These are phyloP conservation scores for Lasiodiplodia sp. DNA, from an alignment of 2,329 filamentous ascomycete genomes.

Conservation along the genomic window DNA sequence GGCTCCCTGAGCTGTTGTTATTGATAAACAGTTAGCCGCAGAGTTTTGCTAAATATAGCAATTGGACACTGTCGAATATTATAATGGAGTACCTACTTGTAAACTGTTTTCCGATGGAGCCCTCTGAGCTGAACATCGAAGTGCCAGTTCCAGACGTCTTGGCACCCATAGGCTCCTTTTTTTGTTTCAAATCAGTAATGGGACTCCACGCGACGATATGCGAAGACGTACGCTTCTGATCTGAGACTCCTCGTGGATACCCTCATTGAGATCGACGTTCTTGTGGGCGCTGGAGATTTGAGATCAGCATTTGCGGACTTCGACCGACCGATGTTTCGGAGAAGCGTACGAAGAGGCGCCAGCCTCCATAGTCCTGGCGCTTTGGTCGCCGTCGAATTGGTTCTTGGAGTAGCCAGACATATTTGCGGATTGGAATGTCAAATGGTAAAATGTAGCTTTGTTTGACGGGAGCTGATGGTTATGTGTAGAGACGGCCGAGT, in stretches of 20 bases:
- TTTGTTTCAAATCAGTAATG: no score
- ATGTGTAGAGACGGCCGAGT: neutral
- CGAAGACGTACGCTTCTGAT: slow-evolving; percentile 31
- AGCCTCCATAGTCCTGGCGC: slow-evolving; percentile 36
- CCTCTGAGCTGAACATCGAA: slow-evolving; percentile 40
- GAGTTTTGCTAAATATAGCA: no score
- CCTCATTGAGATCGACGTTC: slow-evolving; percentile 34
- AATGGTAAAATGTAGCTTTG: neutral
- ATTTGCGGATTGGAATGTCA: neutral
- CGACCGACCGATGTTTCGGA: neutral
- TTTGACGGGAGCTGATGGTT: neutral
- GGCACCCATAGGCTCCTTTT: slow-evolving; percentile 8
- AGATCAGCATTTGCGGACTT: neutral
- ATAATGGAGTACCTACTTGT: slow-evolving; percentile 33
- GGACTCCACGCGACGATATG: no score
- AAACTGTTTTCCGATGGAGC: slow-evolving; percentile 46
- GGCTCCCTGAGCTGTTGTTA: slow-evolving; percentile 37
- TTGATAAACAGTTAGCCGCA: neutral
- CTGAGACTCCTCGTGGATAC: slow-evolving; percentile 37
- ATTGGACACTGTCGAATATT: neutral
- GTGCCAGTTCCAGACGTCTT: slow-evolving; percentile 5
- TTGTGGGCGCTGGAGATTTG: slow-evolving; percentile 30
- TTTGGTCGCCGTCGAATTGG: slow-evolving; percentile 37
- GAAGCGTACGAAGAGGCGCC: slow-evolving; percentile 36
- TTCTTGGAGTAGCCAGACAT: slow-evolving; percentile 28